These are phyloP conservation scores for Mucor circinelloides DNA, from an alignment of 371 early-diverging fungal genomes.

Conservation along the genomic window DNA sequence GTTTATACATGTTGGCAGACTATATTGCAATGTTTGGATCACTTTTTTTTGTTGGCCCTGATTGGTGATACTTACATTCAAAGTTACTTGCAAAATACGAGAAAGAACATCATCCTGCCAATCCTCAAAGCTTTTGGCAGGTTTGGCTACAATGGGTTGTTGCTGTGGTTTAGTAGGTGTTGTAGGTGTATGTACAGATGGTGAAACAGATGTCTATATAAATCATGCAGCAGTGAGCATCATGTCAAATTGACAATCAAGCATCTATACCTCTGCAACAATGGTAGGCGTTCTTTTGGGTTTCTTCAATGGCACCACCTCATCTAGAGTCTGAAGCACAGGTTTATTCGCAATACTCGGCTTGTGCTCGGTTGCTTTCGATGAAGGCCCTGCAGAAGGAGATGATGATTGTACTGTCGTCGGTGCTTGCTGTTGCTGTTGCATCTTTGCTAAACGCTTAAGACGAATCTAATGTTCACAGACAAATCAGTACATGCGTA, in stretches of 20 bases:
- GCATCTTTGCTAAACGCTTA: constrained; percentile 71
- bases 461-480: constrained; percentile 63
- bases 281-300: constrained; percentile 6
- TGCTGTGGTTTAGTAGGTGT: background rate
- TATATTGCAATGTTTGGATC: background rate
- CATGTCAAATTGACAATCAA: too few relatives aligned
- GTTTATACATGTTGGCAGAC: constrained; percentile 34
- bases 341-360: constrained; percentile 10
- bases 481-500: background rate
- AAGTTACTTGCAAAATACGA: constrained; percentile 79
- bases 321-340: constrained; percentile 22
- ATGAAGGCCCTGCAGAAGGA: background rate
- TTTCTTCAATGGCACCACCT: constrained; percentile 17
- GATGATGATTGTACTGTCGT: constrained; percentile 10
- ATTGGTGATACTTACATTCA: constrained; percentile 62
- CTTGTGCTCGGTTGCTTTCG: constrained; percentile 5
- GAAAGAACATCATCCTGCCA: constrained; percentile 88
- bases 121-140: constrained; percentile 71
- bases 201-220: background rate
- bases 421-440: constrained; percentile 37
- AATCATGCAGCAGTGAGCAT: background rate
- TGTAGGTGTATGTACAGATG: background rate
- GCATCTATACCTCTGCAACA: background rate
- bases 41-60: background rate
- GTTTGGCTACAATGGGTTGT: constrained; percentile 13